phyloP scores from a whole-genome alignment of 2,329 filamentous ascomycete genomes.

The Colletotrichum sp. region DNA sequence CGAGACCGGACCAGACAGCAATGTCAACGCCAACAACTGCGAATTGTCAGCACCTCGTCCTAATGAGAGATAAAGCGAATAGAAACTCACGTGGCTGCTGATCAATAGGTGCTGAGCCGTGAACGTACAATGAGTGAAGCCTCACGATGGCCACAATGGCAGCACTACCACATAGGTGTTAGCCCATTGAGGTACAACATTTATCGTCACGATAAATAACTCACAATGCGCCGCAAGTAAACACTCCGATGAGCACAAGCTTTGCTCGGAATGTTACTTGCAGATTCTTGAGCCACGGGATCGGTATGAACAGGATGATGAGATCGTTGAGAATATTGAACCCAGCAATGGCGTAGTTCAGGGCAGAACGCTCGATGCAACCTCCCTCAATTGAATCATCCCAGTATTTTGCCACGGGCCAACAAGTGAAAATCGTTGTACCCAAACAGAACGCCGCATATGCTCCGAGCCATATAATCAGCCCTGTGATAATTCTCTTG shows the following conservation, averaged over 20 bases:
- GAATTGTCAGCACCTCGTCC: not conserved
- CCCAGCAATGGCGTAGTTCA: constrained; percentile 31
- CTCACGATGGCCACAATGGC: not conserved
- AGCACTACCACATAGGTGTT: not conserved
- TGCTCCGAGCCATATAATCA: constrained; percentile 25
- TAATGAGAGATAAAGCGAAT: too few species aligned
- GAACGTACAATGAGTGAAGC: not conserved
- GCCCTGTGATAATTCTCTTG: constrained; percentile 24
- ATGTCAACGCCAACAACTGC: not conserved
- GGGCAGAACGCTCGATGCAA: constrained; percentile 26
- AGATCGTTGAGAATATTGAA: constrained; percentile 37
- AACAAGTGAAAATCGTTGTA: constrained; percentile 28
- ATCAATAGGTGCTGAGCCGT: not conserved
- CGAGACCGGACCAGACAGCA: constrained; percentile 32
- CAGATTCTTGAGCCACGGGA: constrained; percentile 37
- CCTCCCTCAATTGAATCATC: constrained; percentile 25
- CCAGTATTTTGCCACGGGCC: constrained; percentile 31
- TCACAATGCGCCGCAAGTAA: constrained; percentile 42
- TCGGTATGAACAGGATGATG: constrained; percentile 28
- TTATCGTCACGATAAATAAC: not conserved
- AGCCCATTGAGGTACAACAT: not conserved
- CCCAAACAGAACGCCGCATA: constrained; percentile 26
- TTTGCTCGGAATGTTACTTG: constrained; percentile 43
- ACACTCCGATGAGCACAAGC: constrained; percentile 42
- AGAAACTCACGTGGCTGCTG: not conserved